Percentiles rank a stretch among this genome's conserved stretches.
Evolutionary conservation across 2,329 filamentous ascomycete species (phyloP).

Genomic region (Clonostachys byssicola): DNA sequence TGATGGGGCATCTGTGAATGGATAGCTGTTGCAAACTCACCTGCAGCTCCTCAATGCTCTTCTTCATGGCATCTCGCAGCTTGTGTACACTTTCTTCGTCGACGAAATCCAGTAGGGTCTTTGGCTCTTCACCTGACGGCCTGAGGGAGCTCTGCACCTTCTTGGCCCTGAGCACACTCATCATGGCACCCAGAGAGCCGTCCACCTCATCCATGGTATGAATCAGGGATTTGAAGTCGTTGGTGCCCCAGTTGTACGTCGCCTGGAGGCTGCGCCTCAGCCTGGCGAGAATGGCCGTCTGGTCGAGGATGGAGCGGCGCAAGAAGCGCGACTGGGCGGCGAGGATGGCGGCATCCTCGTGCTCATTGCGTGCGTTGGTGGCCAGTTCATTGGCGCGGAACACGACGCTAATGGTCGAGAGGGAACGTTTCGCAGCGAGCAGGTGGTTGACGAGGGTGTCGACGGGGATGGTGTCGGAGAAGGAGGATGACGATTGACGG

Average conservation of each 20-base stretch:
- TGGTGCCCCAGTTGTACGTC: conserved; percentile 53
- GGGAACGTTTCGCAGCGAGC: conserved; percentile 79
- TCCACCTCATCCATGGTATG: conserved; percentile 64
- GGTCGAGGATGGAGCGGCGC: conserved; percentile 53
- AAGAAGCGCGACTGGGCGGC: conserved; percentile 67
- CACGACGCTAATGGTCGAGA: conserved; percentile 79
- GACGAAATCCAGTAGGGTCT: conserved; percentile 71
- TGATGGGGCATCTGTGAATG: background rate
- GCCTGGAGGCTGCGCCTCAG: conserved; percentile 46
- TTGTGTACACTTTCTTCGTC: conserved; percentile 66
- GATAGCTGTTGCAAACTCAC: conserved; percentile 26
- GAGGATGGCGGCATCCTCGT: conserved; percentile 76
- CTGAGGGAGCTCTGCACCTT: conserved; percentile 61
- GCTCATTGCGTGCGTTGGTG: conserved; percentile 65
- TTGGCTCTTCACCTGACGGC: conserved; percentile 51
- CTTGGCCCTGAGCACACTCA: conserved; percentile 60
- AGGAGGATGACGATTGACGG: conserved; percentile 1
- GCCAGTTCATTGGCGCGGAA: conserved; percentile 85
- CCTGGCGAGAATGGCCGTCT: conserved; percentile 45
- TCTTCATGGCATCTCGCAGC: conserved; percentile 63
- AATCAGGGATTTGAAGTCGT: conserved; percentile 58
- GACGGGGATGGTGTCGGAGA: conserved; percentile 36
- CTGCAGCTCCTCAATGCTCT: conserved; percentile 67
- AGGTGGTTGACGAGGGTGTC: conserved; percentile 82
- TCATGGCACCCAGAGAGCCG: conserved; percentile 58